Conservation (phyloP, 1,284 basidiomycete genomes). For the Microbotryomycetes sp. region DNA sequence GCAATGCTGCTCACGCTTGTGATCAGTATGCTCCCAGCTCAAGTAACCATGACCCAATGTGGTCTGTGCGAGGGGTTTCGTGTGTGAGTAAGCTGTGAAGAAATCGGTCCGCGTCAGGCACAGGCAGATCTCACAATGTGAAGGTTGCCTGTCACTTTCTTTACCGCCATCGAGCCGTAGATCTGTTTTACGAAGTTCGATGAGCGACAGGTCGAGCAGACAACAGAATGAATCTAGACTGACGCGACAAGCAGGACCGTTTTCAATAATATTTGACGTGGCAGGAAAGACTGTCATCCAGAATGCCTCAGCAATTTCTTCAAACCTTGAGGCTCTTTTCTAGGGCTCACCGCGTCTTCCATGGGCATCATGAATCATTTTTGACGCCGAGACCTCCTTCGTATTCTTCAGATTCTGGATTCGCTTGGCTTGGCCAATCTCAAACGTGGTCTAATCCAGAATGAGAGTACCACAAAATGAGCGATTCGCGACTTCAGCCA, state of each 20-base stretch:
- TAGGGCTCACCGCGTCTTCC: constrained; percentile 4
- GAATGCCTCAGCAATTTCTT: background rate
- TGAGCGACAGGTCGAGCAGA: constrained; percentile 63
- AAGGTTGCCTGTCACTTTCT: constrained; percentile 70
- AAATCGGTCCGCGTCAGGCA: background rate
- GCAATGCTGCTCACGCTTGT: constrained; percentile 54
- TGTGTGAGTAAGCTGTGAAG: background rate
- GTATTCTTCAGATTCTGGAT: constrained; percentile 41
- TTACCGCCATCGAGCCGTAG: constrained; percentile 75
- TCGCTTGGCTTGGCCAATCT: constrained; percentile 69
- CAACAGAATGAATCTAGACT: constrained; percentile 46
- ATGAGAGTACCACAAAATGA: background rate
- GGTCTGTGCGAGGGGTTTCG: constrained; percentile 48
- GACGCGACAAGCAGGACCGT: constrained; percentile 40
- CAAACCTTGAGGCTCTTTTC: background rate
- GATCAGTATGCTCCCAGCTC: constrained; percentile 78
- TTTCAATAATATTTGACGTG: constrained; percentile 39
- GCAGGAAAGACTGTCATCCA: constrained; percentile 33
- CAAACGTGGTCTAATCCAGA: constrained; percentile 61
- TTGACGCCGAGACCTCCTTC: constrained; percentile 25
- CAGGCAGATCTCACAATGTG: constrained; percentile 39
- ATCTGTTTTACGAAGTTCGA: constrained; percentile 75
- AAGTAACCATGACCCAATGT: constrained; percentile 91
- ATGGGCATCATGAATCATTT: constrained; percentile 28
- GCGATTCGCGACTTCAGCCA: too few relatives aligned